A percentile compares a stretch with the other conserved stretches of the same genome.
Conservation (phyloP, 768 basidiomycete genomes). For the Hypholoma fasciculare region DNA sequence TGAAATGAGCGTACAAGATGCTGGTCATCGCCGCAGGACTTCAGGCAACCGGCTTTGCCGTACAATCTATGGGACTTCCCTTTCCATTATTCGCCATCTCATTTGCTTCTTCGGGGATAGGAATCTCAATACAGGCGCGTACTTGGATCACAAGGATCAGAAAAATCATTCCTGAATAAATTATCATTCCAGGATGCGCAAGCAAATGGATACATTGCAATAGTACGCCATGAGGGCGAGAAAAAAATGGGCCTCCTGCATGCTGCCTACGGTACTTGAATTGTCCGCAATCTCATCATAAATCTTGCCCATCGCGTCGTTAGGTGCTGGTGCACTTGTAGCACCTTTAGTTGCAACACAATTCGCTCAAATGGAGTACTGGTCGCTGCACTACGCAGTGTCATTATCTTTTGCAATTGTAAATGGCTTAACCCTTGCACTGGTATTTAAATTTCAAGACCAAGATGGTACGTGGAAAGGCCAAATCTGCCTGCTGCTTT, state of each 20-base stretch:
- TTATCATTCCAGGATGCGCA: constrained; percentile 56
- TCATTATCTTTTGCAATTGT: constrained; percentile 64
- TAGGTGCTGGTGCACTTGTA: constrained; percentile 65
- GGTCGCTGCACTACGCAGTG: constrained; percentile 78
- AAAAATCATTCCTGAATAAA: background rate
- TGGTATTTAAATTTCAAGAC: constrained; percentile 63
- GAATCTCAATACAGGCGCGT: constrained; percentile 44
- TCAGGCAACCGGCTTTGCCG: constrained; percentile 49
- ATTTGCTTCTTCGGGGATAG: constrained; percentile 40
- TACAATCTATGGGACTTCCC: constrained; percentile 53
- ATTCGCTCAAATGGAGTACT: constrained; percentile 60
- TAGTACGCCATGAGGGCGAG: constrained; percentile 51
- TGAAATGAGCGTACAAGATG: constrained; percentile 10
- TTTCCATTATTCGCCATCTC: constrained; percentile 60
- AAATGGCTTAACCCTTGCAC: constrained; percentile 51
- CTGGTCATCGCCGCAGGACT: constrained; percentile 37
- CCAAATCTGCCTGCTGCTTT: background rate
- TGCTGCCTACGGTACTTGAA: constrained; percentile 53
- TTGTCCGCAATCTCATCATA: background rate
- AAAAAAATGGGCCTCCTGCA: constrained; percentile 70
- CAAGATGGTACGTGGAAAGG: constrained; percentile 55
- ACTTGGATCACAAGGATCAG: background rate
- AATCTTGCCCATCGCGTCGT: background rate
- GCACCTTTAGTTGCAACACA: constrained; percentile 81
- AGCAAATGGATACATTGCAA: constrained; percentile 67